These are phyloP conservation scores for Botrytis aclada DNA, from an alignment of 2,329 filamentous ascomycete species.

Conservation along the genomic window DNA sequence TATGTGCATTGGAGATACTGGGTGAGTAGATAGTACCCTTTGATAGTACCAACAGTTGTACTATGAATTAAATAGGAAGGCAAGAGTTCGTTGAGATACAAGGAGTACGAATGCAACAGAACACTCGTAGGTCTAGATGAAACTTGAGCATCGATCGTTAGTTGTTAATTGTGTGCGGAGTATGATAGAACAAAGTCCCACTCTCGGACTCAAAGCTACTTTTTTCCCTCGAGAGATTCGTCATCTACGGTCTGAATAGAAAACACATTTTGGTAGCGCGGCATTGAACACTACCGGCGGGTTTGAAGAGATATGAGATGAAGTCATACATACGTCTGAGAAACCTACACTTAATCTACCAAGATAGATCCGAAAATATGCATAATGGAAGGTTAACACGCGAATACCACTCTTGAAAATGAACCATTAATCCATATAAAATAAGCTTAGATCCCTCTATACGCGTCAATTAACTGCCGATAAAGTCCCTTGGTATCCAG, in stretches of 20 bases:
- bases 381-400: not conserved
- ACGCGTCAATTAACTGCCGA: not conserved
- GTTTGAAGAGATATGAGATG: not conserved
- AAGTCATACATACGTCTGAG: not conserved
- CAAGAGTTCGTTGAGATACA: not conserved
- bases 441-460: not conserved
- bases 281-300: not conserved
- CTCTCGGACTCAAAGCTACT: not conserved
- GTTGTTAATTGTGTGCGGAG: not conserved
- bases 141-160: not conserved
- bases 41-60: not conserved
- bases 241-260: not conserved
- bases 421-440: not conserved
- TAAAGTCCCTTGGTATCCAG: not conserved
- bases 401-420: not conserved
- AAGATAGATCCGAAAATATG: not conserved
- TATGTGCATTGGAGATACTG: not conserved
- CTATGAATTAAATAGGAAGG: constrained; percentile 10
- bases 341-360: not conserved
- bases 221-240: not conserved
- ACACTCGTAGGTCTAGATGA: not conserved
- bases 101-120: not conserved
- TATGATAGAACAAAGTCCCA: not conserved
- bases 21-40: not conserved
- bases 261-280: not conserved